Evolutionary conservation across 495 filamentous ascomycete species (phyloP).

Genomic region (Penicillium bovifimosum): DNA sequence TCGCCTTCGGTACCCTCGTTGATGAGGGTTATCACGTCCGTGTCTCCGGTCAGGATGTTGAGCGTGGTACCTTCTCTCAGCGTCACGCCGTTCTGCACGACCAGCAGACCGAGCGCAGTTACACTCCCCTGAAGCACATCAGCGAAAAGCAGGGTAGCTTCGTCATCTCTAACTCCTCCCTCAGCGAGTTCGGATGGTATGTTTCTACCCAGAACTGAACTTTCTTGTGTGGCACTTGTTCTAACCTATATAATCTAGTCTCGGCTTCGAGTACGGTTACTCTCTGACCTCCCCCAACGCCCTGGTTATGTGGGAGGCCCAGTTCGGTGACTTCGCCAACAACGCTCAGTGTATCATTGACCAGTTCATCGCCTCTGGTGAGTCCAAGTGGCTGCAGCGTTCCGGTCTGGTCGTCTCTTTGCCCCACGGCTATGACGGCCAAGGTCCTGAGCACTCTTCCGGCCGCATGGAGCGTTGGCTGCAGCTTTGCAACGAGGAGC

Average conservation of each 20-base stretch:
- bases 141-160: constrained; percentile 87
- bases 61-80: constrained; percentile 99
- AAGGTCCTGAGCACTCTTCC: constrained; percentile 97
- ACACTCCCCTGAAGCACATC: constrained; percentile 87
- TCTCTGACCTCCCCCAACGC: constrained; percentile 94
- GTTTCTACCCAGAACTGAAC: constrained; percentile 16
- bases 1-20: constrained; percentile 89
- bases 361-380: constrained; percentile 96
- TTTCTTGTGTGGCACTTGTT: background rate
- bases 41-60: constrained; percentile 96
- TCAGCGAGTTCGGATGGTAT: constrained; percentile 87
- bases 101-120: constrained; percentile 86
- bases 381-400: constrained; percentile 97
- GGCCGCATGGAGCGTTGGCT: constrained; percentile 96
- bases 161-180: constrained; percentile 93
- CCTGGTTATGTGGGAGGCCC: constrained; percentile 97
- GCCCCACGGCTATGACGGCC: constrained; percentile 96
- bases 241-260: constrained; percentile 42
- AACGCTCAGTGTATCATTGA: constrained; percentile 98
- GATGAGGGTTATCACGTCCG: constrained; percentile 93
- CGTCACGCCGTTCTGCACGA: constrained; percentile 96
- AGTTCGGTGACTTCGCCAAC: constrained; percentile 99
- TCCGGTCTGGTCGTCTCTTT: constrained; percentile 91
- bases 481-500: constrained; percentile 97
- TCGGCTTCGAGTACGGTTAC: constrained; percentile 98